These are phyloP conservation scores for Leccinum variabile DNA, from an alignment of 1,284 basidiomycete genomes.

Conservation along the genomic window DNA sequence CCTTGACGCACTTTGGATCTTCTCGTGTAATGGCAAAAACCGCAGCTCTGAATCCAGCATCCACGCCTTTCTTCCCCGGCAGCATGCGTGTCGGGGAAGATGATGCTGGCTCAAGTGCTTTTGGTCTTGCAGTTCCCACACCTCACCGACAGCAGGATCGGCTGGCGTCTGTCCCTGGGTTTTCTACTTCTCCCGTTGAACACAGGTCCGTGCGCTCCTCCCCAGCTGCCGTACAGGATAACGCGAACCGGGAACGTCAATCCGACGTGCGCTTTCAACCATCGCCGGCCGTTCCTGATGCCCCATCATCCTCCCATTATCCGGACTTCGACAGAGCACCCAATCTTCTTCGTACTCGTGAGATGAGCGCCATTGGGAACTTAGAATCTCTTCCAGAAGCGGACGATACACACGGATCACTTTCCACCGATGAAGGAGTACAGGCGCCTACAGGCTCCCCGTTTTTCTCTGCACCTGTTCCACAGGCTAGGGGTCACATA, in stretches of 20 bases:
- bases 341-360: conserved; percentile 44
- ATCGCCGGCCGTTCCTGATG: conserved; percentile 40
- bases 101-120: conserved; percentile 41
- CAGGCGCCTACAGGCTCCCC: conserved; percentile 37
- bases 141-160: conserved; percentile 54
- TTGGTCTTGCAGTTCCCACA: conserved; percentile 48
- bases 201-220: conserved; percentile 68
- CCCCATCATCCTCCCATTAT: conserved; percentile 48
- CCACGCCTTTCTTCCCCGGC: conserved; percentile 80
- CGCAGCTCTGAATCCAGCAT: conserved; percentile 73
- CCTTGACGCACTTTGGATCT: conserved; percentile 14
- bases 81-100: conserved; percentile 56
- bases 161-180: conserved; percentile 50
- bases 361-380: conserved; percentile 50
- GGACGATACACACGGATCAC: conserved; percentile 43
- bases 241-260: conserved; percentile 19
- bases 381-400: conserved; percentile 56
- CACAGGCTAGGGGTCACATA: conserved; percentile 28
- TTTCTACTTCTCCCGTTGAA: conserved; percentile 62
- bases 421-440: conserved; percentile 24
- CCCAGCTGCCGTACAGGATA: conserved; percentile 58
- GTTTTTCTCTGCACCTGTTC: conserved; percentile 35
- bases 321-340: conserved; percentile 47
- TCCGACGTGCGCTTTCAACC: conserved; percentile 33
- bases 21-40: conserved; percentile 64